A percentile compares a stretch with the other conserved stretches of the same genome.
Conservation (phyloP, 129 eudicot species). For the Centrapalus pauciflorus region DNA sequence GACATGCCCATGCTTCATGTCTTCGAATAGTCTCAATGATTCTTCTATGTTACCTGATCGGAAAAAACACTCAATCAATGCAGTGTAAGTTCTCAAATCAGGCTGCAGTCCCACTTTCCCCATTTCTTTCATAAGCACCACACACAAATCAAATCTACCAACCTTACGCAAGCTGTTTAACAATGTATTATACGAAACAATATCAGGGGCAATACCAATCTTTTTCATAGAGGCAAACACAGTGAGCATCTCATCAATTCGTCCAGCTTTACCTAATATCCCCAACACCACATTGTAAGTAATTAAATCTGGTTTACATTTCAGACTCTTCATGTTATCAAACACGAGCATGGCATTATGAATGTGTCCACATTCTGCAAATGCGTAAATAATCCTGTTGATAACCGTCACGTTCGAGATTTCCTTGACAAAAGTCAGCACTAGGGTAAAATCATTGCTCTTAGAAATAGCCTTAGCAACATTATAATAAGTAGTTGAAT, state of each 20-base stretch:
- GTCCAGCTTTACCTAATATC: constrained; percentile 56
- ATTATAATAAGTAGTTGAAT: constrained; percentile 41
- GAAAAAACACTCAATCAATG: constrained; percentile 79
- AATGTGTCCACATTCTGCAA: constrained; percentile 62
- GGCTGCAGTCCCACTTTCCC: constrained; percentile 48
- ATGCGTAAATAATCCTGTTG: constrained; percentile 65
- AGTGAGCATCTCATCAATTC: constrained; percentile 68
- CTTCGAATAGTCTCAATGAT: constrained; percentile 55
- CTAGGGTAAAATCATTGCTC: constrained; percentile 33
- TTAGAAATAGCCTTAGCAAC: constrained; percentile 64
- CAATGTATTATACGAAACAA: constrained; percentile 72
- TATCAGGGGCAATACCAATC: constrained; percentile 53
- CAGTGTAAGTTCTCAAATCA: constrained; percentile 76
- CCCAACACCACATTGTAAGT: constrained; percentile 72
- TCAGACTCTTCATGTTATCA: constrained; percentile 37
- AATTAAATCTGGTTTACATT: constrained; percentile 60
- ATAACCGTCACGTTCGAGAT: constrained; percentile 42
- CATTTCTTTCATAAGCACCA: constrained; percentile 49
- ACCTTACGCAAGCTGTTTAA: constrained; percentile 61
- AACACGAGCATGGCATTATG: constrained; percentile 60
- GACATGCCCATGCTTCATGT: constrained; percentile 52
- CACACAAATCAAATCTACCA: constrained; percentile 61
- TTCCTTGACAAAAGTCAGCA: constrained; percentile 50
- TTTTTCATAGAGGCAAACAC: constrained; percentile 59
- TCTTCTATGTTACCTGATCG: constrained; percentile 69